Evolutionary conservation across 495 filamentous ascomycete genomes (phyloP).

Genomic region (Xylaria nigripes): DNA sequence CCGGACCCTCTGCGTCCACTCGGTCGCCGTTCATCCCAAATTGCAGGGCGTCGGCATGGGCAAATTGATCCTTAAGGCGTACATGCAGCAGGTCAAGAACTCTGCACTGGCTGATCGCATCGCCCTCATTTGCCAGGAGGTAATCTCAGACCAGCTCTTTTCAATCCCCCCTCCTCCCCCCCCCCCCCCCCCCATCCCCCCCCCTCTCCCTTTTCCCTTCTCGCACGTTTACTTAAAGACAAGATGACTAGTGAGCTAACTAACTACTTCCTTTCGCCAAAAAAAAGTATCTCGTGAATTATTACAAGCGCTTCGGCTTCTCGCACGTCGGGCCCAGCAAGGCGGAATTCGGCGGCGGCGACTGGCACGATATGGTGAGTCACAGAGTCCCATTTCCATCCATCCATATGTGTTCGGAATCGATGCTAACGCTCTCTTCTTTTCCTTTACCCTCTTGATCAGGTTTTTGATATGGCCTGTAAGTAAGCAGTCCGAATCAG

Average conservation of each 20-base stretch:
- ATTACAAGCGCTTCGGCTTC: conserved; percentile 74
- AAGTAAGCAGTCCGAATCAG: background rate
- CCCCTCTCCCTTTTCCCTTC: background rate
- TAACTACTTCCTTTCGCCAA: background rate
- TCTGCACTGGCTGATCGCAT: conserved; percentile 62
- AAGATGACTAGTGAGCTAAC: no score
- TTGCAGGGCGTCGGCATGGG: conserved; percentile 69
- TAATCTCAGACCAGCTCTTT: no score
- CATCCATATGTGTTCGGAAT: background rate
- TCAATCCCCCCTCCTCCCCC: background rate
- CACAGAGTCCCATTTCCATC: background rate
- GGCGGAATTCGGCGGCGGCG: conserved; percentile 62
- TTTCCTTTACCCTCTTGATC: background rate
- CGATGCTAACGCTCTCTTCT: background rate
- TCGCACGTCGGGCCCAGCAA: conserved; percentile 56
- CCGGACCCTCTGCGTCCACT: conserved; percentile 70
- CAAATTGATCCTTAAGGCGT: conserved; percentile 66
- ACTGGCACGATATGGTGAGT: conserved; percentile 66
- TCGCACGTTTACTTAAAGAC: no score
- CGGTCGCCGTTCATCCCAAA: conserved; percentile 66
- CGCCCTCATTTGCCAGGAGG: conserved; percentile 69
- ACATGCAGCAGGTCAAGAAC: conserved; percentile 55
- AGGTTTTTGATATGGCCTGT: background rate
- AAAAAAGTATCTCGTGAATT: conserved; percentile 50
- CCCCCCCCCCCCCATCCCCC: background rate